Conservation (phyloP, 495 filamentous ascomycete genomes). For the Rusavskia elegans region DNA sequence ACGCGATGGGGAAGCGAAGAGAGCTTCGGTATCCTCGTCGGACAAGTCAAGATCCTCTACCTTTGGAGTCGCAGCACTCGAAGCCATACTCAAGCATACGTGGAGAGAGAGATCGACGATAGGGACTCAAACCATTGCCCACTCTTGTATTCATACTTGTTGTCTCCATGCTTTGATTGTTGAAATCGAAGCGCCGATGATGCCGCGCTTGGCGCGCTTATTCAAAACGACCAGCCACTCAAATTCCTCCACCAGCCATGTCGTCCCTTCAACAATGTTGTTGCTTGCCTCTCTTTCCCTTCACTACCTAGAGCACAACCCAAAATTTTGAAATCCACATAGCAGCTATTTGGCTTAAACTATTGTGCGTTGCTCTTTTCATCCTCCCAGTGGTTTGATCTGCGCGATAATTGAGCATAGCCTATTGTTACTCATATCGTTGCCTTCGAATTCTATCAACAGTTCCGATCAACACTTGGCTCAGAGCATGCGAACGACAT, state of each 20-base stretch:
- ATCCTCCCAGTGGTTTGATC: too few relatives aligned
- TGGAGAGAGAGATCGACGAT: too few relatives aligned
- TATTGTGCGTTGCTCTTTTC: too few relatives aligned
- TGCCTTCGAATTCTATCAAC: background rate
- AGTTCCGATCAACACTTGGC: background rate
- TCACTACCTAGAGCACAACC: too few relatives aligned
- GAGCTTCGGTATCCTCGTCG: slow-evolving; percentile 49
- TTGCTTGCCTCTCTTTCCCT: too few relatives aligned
- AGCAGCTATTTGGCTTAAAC: too few relatives aligned
- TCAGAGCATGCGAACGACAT: background rate
- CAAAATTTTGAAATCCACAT: too few relatives aligned
- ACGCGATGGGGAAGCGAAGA: slow-evolving; percentile 55
- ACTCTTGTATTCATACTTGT: background rate
- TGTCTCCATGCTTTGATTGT: too few relatives aligned
- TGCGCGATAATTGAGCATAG: background rate
- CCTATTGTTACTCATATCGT: background rate
- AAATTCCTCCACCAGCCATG: background rate
- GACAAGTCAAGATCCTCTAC: slow-evolving; percentile 36
- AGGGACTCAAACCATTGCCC: background rate
- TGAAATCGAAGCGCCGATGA: background rate
- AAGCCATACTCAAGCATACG: slow-evolving; percentile 2
- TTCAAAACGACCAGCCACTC: background rate
- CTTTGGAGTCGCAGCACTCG: slow-evolving; percentile 19
- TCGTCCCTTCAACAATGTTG: background rate
- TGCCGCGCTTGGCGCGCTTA: background rate